Percentiles rank a stretch among this genome's conserved stretches.
phyloP scores from a whole-genome alignment of 1,284 basidiomycete species.

The Caloboletus firmus region DNA sequence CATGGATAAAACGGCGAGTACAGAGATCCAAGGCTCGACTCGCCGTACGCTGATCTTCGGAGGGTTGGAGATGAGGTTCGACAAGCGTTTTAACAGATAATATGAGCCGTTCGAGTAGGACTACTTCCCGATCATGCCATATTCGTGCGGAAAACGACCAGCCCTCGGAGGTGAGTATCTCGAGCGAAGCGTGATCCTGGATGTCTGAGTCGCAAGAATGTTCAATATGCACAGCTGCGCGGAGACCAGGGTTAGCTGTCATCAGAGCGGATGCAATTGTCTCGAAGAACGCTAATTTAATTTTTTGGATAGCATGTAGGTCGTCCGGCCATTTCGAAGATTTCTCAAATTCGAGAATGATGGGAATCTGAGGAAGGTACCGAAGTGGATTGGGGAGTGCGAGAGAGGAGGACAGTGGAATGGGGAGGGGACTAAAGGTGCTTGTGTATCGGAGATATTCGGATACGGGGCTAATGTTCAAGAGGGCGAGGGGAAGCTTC shows the following conservation, averaged over 20 bases:
- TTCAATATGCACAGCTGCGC: slow-evolving; percentile 59
- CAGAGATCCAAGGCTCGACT: slow-evolving; percentile 62
- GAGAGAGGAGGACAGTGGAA: slow-evolving; percentile 51
- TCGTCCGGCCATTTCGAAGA: slow-evolving; percentile 97
- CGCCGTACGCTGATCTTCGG: slow-evolving; percentile 44
- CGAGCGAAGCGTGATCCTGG: slow-evolving; percentile 72
- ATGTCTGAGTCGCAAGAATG: slow-evolving; percentile 52
- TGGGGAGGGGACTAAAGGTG: slow-evolving; percentile 65
- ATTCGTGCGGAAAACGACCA: slow-evolving; percentile 87
- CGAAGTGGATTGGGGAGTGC: slow-evolving; percentile 57
- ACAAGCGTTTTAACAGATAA: slow-evolving; percentile 36
- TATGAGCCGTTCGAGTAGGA: slow-evolving; percentile 73
- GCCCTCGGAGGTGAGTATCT: slow-evolving; percentile 79
- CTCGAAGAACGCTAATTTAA: slow-evolving; percentile 93
- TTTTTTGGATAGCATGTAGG: slow-evolving; percentile 87
- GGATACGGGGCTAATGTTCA: slow-evolving; percentile 75
- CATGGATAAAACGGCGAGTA: slow-evolving; percentile 70
- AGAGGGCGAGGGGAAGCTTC: slow-evolving; percentile 79
- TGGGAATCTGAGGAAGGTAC: slow-evolving; percentile 68
- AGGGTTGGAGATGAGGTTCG: background rate
- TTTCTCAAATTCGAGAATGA: slow-evolving; percentile 86
- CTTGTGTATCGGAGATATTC: slow-evolving; percentile 82
- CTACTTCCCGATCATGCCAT: slow-evolving; percentile 85
- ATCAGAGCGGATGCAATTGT: slow-evolving; percentile 67
- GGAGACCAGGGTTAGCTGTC: slow-evolving; percentile 49